Evolutionary conservation across 345 rosid species (phyloP).

Genomic region (Atalantia buxifolia): DNA sequence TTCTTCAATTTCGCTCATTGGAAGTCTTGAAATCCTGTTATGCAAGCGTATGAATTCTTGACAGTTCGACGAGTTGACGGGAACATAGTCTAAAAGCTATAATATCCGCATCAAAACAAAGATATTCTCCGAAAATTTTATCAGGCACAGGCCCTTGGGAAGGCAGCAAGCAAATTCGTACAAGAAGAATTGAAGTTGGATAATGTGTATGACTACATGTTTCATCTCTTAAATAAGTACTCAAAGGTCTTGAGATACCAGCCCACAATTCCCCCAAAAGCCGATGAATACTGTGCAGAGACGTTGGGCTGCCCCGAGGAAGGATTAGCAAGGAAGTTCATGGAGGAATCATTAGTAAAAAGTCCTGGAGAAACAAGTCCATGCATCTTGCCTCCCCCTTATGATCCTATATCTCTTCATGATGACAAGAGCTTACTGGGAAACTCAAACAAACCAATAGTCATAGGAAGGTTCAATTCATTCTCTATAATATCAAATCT

Average conservation of each 20-base stretch:
- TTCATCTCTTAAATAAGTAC: slow-evolving; percentile 62
- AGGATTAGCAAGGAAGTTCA: slow-evolving; percentile 47
- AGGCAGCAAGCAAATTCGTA: slow-evolving; percentile 48
- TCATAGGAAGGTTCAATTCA: not conserved
- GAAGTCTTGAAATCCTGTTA: not conserved
- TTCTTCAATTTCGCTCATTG: not conserved
- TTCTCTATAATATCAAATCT: no score
- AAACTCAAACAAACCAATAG: slow-evolving; percentile 30
- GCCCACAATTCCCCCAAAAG: slow-evolving; percentile 43
- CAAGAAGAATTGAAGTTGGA: slow-evolving; percentile 59
- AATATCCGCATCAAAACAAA: no score
- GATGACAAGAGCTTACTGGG: slow-evolving; percentile 43
- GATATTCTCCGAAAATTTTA: not conserved
- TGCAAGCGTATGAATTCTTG: not conserved
- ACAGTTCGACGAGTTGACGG: not conserved
- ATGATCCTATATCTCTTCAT: slow-evolving; percentile 44
- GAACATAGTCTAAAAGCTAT: not conserved
- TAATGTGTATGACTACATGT: slow-evolving; percentile 74
- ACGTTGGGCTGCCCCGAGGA: slow-evolving; percentile 50
- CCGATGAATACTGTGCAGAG: slow-evolving; percentile 51
- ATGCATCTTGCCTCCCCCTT: slow-evolving; percentile 56
- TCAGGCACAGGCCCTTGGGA: slow-evolving; percentile 71
- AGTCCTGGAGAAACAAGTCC: slow-evolving; percentile 49
- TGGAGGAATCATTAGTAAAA: slow-evolving; percentile 66
- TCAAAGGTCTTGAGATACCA: slow-evolving; percentile 56